Conservation (phyloP, 116 monocot genomes). For the Phalaenopsis hybrid region DNA sequence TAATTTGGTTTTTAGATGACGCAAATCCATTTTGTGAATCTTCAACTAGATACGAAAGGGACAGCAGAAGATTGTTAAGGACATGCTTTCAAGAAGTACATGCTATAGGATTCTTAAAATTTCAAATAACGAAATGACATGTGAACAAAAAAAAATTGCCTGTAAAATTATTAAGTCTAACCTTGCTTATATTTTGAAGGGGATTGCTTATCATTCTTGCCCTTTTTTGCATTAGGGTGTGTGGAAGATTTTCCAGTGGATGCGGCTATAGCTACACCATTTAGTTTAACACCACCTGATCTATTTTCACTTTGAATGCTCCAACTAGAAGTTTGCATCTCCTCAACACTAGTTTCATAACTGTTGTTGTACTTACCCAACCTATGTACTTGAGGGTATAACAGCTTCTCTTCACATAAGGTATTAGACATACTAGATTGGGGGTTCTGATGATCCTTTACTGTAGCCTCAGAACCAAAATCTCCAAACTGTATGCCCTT, state of each 20-base stretch:
- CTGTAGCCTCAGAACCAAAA: conserved; percentile 29
- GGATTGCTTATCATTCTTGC: conserved; percentile 22
- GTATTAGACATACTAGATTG: conserved; percentile 7
- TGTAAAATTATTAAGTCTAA: conserved; percentile 9
- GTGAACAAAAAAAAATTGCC: neutral
- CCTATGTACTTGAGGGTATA: conserved; percentile 13
- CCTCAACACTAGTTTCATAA: conserved; percentile 8
- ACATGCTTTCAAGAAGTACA: neutral
- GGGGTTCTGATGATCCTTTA: conserved; percentile 8
- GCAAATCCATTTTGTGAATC: conserved; percentile 17
- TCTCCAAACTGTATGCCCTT: conserved; percentile 59
- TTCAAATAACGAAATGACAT: neutral
- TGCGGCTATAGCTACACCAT: conserved; percentile 24
- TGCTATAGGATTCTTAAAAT: neutral
- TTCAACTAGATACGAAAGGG: conserved; percentile 18
- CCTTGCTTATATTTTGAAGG: conserved; percentile 45
- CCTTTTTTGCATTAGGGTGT: conserved; percentile 32
- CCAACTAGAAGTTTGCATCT: conserved; percentile 7
- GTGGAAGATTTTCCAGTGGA: conserved; percentile 17
- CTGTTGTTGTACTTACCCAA: conserved; percentile 11
- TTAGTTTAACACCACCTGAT: conserved; percentile 12
- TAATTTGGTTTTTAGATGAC: conserved; percentile 13
- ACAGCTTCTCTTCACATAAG: conserved; percentile 13
- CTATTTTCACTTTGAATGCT: conserved; percentile 16
- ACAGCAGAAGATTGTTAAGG: neutral